Percentiles rank a stretch among this genome's conserved stretches.
phyloP scores from a whole-genome alignment of 495 filamentous ascomycete species.

The Penicillium lagena region DNA sequence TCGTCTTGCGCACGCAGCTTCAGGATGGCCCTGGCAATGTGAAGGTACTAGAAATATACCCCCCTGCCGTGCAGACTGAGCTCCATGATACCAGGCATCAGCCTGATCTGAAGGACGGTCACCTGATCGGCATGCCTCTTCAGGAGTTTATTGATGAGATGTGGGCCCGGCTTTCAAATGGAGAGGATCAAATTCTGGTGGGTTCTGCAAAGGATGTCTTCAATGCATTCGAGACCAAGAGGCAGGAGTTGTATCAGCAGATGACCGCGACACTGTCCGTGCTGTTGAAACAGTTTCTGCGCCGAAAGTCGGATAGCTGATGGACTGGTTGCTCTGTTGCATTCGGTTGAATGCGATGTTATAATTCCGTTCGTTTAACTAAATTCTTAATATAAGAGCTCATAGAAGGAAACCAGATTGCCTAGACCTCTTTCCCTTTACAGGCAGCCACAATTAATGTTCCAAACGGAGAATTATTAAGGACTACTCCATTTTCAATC shows the following conservation, averaged over 20 bases:
- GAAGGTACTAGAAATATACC: slow-evolving; percentile 59
- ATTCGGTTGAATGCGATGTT: not conserved
- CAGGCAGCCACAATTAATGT: slow-evolving; percentile 22
- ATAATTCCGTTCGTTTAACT: not conserved
- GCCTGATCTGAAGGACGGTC: slow-evolving; percentile 36
- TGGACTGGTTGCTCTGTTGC: no score
- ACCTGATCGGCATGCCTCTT: slow-evolving; percentile 56
- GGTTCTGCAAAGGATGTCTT: slow-evolving; percentile 28
- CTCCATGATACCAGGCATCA: slow-evolving; percentile 33
- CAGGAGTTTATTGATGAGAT: slow-evolving; percentile 54
- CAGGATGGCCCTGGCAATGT: slow-evolving; percentile 34
- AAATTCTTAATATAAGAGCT: slow-evolving; percentile 1
- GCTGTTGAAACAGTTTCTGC: slow-evolving; percentile 21
- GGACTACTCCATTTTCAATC: slow-evolving; percentile 14
- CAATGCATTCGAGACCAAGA: slow-evolving; percentile 30
- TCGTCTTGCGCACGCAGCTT: slow-evolving; percentile 58
- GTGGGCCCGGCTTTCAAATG: slow-evolving; percentile 44
- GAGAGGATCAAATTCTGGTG: slow-evolving; percentile 43
- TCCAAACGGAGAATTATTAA: slow-evolving; percentile 14
- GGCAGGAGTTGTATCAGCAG: slow-evolving; percentile 28
- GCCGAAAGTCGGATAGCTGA: no score
- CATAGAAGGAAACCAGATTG: slow-evolving; percentile 7
- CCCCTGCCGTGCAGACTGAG: slow-evolving; percentile 61
- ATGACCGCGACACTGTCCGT: slow-evolving; percentile 29
- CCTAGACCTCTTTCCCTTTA: slow-evolving; percentile 16